Evolutionary conservation across 2,329 filamentous ascomycete species (phyloP), one percentile per base, ranked within the genome.

Genomic region (Ascochyta pisi): DNA sequence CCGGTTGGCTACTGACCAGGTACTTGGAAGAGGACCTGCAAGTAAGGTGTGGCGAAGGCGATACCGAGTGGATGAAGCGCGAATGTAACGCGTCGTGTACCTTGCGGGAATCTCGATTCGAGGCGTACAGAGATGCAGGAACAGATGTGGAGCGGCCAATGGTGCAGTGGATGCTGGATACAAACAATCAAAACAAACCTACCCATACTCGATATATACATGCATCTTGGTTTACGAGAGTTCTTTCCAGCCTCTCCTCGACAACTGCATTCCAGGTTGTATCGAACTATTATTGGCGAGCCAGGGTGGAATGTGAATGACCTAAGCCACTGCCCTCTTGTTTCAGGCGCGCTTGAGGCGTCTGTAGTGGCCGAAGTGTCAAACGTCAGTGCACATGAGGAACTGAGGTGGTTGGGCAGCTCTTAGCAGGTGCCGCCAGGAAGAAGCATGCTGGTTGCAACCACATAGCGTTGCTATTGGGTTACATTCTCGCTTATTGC

Each of bases 191-290:
- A 71, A 73, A 72, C 67, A 66, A 65, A 62, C 64, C 65, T 63
- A 62, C 66, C 64, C 61, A 66, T 62, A 66, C 65, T 68, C 66
- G 71, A 76, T 74, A 76, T 73, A 73, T 70, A 73, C 62, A 41
- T 62, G 60, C 54, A 62, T 64, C 53, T 57, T 54, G 59, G 43
- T 62, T 53, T 46, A 45, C 45, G 29, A 61, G 54, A 70, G 65
- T 71, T 69, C 67, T 54, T 69, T 52, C 73, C 71, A 71, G 65
- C 72, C 72, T 67, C 67, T 60, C 60, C 63, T 59, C 64, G 69
- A 58, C 41, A 58, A 60, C 46, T 57, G 54, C 71, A 74, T 76
- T 73, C 71, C 67, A 56, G 48, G 42, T 55, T 62, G 58, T 55
- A 48, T 63, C 52, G 53, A 63, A 54, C 72, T 73, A 74, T 67